Base-by-base conservation (phyloP, 2,329 filamentous ascomycete genomes). In the Colletotrichum trifolii region DNA sequence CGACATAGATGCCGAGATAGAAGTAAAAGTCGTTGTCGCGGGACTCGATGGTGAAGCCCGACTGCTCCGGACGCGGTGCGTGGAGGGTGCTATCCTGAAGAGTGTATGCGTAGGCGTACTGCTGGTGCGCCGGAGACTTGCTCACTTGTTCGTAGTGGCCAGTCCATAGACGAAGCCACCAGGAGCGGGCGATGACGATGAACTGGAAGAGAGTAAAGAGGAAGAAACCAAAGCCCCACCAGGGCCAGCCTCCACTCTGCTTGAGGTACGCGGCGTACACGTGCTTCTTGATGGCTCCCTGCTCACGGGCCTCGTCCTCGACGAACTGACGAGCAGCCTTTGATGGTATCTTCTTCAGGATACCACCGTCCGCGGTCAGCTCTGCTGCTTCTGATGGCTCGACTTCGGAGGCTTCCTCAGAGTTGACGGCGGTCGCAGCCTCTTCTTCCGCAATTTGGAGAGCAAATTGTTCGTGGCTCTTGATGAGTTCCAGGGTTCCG, bases 251-350 rank as follows among this genome's bases (percentile, higher is more conserved):
- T 13, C 91, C 91, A 67, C 87, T 91, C 33, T 88, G 86, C 9
- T 81, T 82, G 12, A 94, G 76, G 71, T 94, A 96, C 0, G 83
- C 82, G 11, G 80, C 72, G 67, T 94, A 95, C n/a, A 94, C 84
- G 7, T 82, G 81, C 25, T 81, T 81, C 69, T 89, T 89, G 38
- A 95, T 87, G 6, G 88, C 85, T 1, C 92, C 92, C 57, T 85
- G 85, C 72, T 93, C 90, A 61, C 89, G 85, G n/a, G 79, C 81
- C 74, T 96, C 92, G 3, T 93, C 91, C 72, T 93, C 89, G 34
- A 92, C 86, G 69, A 94, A 95, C 74, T 93, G 91, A 68, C 88
- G 88, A 0, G 87, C 83, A 6, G 77, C 76, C 72, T 85, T 85
- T 4, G 83, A 84, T 2, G 80, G 72, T 0, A 83, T 74, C 70